Conservation (phyloP, 73 alveolate genomes). For the Loxodes magnus region DNA sequence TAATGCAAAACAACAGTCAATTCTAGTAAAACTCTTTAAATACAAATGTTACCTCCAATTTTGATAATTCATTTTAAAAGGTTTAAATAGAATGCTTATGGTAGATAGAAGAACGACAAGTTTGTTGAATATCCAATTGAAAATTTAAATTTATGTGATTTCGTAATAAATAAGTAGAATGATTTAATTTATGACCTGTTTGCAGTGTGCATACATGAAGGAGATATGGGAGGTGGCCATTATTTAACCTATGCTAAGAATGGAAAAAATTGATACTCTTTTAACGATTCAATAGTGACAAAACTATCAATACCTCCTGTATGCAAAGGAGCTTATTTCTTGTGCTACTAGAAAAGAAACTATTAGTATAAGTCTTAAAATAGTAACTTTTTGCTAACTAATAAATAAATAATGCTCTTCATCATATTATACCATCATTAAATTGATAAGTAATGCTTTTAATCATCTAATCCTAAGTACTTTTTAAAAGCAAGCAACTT, state of each 20-base stretch:
- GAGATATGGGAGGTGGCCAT: slow-evolving; percentile 93
- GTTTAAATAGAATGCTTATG: slow-evolving; percentile 43
- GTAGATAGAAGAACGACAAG: slow-evolving; percentile 46
- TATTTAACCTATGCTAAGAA: slow-evolving; percentile 81
- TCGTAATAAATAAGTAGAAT: slow-evolving; percentile 22
- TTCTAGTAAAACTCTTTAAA: slow-evolving; percentile 71
- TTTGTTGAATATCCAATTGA: slow-evolving; percentile 46
- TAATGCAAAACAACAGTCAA: slow-evolving; percentile 51
- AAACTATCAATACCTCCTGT: not conserved
- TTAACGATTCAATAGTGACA: slow-evolving; percentile 72
- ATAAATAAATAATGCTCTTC: no score
- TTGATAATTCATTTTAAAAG: slow-evolving; percentile 71
- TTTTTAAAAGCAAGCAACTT: no score
- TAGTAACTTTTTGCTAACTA: no score
- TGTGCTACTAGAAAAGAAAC: no score
- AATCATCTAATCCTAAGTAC: no score
- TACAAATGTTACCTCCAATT: slow-evolving; percentile 61
- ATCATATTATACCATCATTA: no score
- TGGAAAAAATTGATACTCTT: slow-evolving; percentile 65
- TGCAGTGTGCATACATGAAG: slow-evolving; percentile 95
- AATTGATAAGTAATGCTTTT: no score
- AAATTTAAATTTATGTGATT: slow-evolving; percentile 58
- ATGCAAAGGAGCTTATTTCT: no score
- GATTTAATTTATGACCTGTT: slow-evolving; percentile 61
- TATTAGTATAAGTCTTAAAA: no score